phyloP scores from a whole-genome alignment of 768 basidiomycete species.

The Russula ochroleuca region DNA sequence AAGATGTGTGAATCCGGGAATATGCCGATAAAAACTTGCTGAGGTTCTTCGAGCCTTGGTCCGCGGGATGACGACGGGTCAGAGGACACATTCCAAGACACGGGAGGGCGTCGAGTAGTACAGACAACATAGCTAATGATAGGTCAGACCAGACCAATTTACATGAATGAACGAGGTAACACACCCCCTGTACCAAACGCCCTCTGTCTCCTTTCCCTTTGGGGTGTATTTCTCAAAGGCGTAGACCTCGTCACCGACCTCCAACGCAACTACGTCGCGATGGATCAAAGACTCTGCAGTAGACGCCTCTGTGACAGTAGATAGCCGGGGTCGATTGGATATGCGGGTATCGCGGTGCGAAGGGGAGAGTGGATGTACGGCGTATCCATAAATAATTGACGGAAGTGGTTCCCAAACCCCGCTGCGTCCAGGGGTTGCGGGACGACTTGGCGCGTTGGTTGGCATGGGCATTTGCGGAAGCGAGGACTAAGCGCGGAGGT shows the following conservation, averaged over 20 bases:
- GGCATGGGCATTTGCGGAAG: constrained; percentile 14
- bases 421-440: constrained; percentile 33
- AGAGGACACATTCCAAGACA: constrained; percentile 55
- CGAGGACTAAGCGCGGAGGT: neutral
- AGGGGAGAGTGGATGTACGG: constrained; percentile 75
- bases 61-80: constrained; percentile 54
- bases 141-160: constrained; percentile 11
- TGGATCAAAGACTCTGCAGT: constrained; percentile 61
- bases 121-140: constrained; percentile 77
- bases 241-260: constrained; percentile 95
- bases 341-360: constrained; percentile 69
- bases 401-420: constrained; percentile 63
- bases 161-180: constrained; percentile 20
- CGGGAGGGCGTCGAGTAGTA: constrained; percentile 67
- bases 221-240: constrained; percentile 91
- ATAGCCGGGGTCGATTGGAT: constrained; percentile 53
- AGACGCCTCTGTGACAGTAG: constrained; percentile 55
- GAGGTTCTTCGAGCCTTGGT: constrained; percentile 66
- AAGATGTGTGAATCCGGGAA: constrained; percentile 89
- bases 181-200: constrained; percentile 92
- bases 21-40: constrained; percentile 91
- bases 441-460: constrained; percentile 14
- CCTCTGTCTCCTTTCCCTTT: constrained; percentile 65
- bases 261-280: constrained; percentile 77
- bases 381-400: constrained; percentile 86